Conservation (phyloP, 2,329 filamentous ascomycete species). For the Aspergillus nomiae region DNA sequence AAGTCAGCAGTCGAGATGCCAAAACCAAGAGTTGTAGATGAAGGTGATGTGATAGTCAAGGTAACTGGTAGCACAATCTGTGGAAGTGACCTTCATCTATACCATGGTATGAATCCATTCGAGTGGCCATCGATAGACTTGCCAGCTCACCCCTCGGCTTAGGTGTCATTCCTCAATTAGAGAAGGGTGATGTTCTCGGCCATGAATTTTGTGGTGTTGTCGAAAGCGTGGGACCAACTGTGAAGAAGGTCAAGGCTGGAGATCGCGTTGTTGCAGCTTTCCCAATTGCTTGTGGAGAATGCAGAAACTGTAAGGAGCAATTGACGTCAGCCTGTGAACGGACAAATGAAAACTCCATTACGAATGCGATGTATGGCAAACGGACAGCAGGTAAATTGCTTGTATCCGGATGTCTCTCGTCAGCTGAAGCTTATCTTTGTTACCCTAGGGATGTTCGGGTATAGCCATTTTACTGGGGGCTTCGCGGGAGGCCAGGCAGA, state of each 20-base stretch:
- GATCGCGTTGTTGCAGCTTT: constrained; percentile 81
- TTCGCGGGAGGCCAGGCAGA: constrained; percentile 88
- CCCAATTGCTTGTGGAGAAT: constrained; percentile 71
- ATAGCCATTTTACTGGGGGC: constrained; percentile 76
- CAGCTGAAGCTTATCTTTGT: neutral
- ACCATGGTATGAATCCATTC: constrained; percentile 35
- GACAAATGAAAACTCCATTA: constrained; percentile 73
- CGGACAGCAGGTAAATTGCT: constrained; percentile 64
- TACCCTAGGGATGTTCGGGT: constrained; percentile 63
- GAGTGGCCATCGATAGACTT: neutral
- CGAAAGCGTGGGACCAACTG: constrained; percentile 56
- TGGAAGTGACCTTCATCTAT: constrained; percentile 60
- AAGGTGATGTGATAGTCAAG: constrained; percentile 76
- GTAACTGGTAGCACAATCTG: constrained; percentile 69
- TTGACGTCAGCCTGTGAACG: constrained; percentile 77
- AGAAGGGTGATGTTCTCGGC: constrained; percentile 68
- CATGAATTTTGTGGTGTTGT: constrained; percentile 58
- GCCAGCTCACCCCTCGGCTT: constrained; percentile 11
- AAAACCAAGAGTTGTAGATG: constrained; percentile 72
- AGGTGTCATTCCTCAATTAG: constrained; percentile 58
- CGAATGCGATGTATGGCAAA: constrained; percentile 76
- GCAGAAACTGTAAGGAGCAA: constrained; percentile 78
- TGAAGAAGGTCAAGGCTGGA: constrained; percentile 59
- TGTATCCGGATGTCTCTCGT: neutral
- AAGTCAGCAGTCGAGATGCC: constrained; percentile 58